A percentile compares a stretch with the other conserved stretches of the same genome.
Evolutionary conservation across 202 grass and related monocot genomes (phyloP).

Genomic region (Elaeis oleifera): DNA sequence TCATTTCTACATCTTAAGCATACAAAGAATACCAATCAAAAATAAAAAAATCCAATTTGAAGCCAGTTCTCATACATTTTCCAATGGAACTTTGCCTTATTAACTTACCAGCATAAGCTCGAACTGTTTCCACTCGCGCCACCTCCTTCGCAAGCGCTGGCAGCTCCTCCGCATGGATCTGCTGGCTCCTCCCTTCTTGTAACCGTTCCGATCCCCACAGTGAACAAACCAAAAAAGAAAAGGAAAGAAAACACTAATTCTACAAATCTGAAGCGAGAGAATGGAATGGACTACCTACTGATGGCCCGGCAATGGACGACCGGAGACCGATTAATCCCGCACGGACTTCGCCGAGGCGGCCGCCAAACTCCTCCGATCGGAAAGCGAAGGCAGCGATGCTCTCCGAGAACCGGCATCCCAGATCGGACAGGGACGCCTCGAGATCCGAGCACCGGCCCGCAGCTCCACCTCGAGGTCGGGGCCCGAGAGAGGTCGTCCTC

Average conservation of each 20-base stretch:
- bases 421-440: slow-evolving; percentile 37
- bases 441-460: slow-evolving; percentile 53
- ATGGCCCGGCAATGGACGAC: slow-evolving; percentile 21
- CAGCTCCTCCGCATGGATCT: slow-evolving; percentile 49
- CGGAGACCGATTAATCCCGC: slow-evolving; percentile 36
- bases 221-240: background rate
- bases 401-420: slow-evolving; percentile 24
- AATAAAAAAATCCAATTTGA: too few relatives aligned
- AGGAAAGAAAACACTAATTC: slow-evolving; percentile 1
- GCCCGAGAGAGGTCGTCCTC: slow-evolving; percentile 47
- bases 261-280: background rate
- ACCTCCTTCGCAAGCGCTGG: slow-evolving; percentile 76
- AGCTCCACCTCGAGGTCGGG: slow-evolving; percentile 57
- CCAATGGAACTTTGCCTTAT: too few relatives aligned
- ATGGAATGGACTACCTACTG: slow-evolving; percentile 19
- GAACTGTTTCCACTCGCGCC: slow-evolving; percentile 63
- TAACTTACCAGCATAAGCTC: slow-evolving; percentile 48
- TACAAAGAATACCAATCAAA: too few relatives aligned
- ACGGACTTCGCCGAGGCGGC: slow-evolving; percentile 30
- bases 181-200: slow-evolving; percentile 29
- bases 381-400: slow-evolving; percentile 31
- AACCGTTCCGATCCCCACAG: background rate
- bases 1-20: too few relatives aligned
- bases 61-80: too few relatives aligned
- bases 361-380: slow-evolving; percentile 25